Percentiles rank a stretch among this genome's conserved stretches.
These are phyloP conservation scores for Plenodomus lindquistii DNA, from an alignment of 2,329 filamentous ascomycete species.

Conservation along the genomic window DNA sequence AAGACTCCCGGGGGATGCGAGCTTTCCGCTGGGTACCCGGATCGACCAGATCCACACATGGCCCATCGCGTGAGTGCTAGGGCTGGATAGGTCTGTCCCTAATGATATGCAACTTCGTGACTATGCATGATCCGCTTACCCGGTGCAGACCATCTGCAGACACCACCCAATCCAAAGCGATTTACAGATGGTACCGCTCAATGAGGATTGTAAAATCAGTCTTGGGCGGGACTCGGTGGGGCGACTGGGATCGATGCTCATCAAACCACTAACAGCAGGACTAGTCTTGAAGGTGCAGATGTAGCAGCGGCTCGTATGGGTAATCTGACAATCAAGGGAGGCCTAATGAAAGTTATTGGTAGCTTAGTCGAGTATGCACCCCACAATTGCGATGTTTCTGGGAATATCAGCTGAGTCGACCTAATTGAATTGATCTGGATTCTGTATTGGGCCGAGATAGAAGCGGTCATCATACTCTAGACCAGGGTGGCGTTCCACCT, in stretches of 20 bases:
- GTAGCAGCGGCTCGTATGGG: slow-evolving; percentile 21
- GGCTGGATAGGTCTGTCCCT: background rate
- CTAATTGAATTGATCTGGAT: slow-evolving; percentile 1
- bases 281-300: background rate
- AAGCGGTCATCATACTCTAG: slow-evolving; percentile 6
- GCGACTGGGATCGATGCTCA: background rate
- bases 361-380: slow-evolving; percentile 17
- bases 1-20: background rate
- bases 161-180: background rate
- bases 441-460: slow-evolving; percentile 6
- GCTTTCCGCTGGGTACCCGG: background rate
- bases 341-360: slow-evolving; percentile 3
- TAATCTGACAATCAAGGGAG: slow-evolving; percentile 23
- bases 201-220: background rate
- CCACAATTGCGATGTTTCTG: slow-evolving; percentile 16
- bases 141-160: background rate
- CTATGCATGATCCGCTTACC: background rate
- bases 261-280: too few species aligned
- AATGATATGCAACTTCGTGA: background rate
- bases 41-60: background rate
- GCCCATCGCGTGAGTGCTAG: background rate
- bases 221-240: background rate
- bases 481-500: background rate
- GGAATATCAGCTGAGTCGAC: slow-evolving; percentile 8
- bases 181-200: background rate